Conservation (phyloP, 2,329 filamentous ascomycete species). For the Colletotrichum filicis region DNA sequence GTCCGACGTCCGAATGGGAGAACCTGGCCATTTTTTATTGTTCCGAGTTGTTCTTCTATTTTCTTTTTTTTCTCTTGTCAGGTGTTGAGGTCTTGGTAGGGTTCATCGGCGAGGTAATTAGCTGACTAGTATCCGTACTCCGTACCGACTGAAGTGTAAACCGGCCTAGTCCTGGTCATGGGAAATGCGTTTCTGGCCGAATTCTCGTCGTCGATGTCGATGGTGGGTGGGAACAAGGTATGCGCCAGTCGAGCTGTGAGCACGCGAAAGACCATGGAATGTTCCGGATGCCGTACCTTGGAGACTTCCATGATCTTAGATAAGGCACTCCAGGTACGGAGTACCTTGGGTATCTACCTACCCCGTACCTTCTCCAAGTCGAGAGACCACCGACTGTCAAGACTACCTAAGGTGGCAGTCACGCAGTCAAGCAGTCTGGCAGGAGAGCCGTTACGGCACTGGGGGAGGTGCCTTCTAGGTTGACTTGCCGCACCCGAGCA, state of each 20-base stretch:
- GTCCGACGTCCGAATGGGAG: constrained; percentile 14
- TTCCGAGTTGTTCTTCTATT: not conserved
- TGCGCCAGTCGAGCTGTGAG: not conserved
- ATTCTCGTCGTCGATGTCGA: not conserved
- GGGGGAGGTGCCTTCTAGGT: not conserved
- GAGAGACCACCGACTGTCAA: not conserved
- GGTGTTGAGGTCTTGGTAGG: not conserved
- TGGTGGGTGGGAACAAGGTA: not conserved
- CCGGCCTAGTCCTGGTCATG: not conserved
- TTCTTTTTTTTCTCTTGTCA: not conserved
- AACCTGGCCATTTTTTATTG: not conserved
- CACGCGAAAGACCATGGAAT: not conserved
- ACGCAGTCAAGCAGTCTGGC: no score
- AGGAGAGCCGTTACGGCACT: not conserved
- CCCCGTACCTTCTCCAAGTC: no score
- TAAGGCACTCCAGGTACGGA: no score
- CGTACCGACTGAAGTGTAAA: not conserved
- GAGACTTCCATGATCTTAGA: not conserved
- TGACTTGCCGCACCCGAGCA: not conserved
- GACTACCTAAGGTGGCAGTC: no score
- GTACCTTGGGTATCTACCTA: no score
- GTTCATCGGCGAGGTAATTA: not conserved
- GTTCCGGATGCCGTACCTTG: not conserved
- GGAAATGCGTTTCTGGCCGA: not conserved
- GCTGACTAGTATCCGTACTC: not conserved